A percentile compares a stretch with the other conserved stretches of the same genome.
These are phyloP conservation scores for Hypoxylon sp. DNA, from an alignment of 2,329 filamentous ascomycete species.

Conservation along the genomic window DNA sequence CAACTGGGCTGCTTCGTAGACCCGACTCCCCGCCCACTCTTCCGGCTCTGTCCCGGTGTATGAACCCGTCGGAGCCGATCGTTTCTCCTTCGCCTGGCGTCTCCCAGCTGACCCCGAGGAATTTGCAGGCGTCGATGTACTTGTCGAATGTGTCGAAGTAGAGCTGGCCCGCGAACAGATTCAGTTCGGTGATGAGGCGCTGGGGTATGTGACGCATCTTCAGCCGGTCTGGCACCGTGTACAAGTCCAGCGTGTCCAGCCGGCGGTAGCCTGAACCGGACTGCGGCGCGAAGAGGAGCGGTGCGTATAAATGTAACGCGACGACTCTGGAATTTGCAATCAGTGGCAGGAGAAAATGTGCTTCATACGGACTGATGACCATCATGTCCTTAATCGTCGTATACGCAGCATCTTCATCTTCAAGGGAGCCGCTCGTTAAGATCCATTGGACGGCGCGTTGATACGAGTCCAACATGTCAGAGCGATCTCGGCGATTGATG, in stretches of 20 bases:
- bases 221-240: conserved; percentile 33
- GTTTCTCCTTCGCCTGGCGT: conserved; percentile 33
- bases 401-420: background rate
- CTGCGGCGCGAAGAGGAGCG: conserved; percentile 28
- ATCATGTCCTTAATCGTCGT: conserved; percentile 33
- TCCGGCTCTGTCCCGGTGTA: conserved; percentile 40
- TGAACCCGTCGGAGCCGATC: conserved; percentile 54
- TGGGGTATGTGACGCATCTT: conserved; percentile 25
- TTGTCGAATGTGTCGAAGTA: conserved; percentile 68
- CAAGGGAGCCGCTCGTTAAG: conserved; percentile 20
- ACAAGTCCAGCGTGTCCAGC: conserved; percentile 42
- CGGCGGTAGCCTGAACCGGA: conserved; percentile 22
- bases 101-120: conserved; percentile 61
- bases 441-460: conserved; percentile 44
- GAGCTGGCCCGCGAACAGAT: conserved; percentile 76
- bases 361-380: conserved; percentile 47
- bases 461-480: conserved; percentile 30
- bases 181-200: conserved; percentile 59
- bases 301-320: conserved; percentile 43
- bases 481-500: background rate
- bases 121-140: conserved; percentile 65
- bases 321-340: conserved; percentile 28
- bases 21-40: conserved; percentile 38
- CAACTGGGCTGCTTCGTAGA: conserved; percentile 53
- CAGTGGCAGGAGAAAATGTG: conserved; percentile 36